Evolutionary conservation across 306 rosid species (phyloP).

Genomic region (Parietaria judaica): DNA sequence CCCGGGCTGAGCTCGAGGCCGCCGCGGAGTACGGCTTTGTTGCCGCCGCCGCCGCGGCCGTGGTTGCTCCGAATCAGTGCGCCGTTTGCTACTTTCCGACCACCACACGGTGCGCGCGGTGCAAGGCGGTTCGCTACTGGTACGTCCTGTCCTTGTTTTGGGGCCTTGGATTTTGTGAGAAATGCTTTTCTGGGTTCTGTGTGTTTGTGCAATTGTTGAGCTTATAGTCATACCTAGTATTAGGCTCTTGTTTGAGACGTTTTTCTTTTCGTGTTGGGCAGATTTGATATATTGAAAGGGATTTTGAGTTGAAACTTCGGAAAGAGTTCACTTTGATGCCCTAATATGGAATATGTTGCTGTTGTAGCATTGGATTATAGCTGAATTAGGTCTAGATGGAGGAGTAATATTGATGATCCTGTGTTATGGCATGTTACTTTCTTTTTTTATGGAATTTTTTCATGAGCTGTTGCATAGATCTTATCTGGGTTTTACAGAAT

Average conservation of each 20-base stretch:
- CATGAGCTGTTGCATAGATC: too few species aligned
- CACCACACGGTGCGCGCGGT: conserved; percentile 64
- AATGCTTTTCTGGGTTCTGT: conserved; percentile 1
- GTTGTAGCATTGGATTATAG: not conserved
- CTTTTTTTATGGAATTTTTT: not conserved
- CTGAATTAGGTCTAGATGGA: not conserved
- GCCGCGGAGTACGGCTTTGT: conserved; percentile 20
- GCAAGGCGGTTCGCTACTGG: conserved; percentile 92
- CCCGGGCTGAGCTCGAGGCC: conserved; percentile 73
- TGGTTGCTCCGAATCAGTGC: conserved; percentile 35
- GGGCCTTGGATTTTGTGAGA: not conserved
- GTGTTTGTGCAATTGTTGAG: not conserved
- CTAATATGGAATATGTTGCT: not conserved
- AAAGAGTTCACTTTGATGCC: not conserved
- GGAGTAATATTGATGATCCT: not conserved
- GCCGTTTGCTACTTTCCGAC: conserved; percentile 71
- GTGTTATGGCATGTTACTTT: not conserved
- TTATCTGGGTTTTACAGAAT: too few species aligned
- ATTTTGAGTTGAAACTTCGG: not conserved
- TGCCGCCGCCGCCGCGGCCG: not conserved
- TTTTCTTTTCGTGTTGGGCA: not conserved
- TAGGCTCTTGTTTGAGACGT: not conserved
- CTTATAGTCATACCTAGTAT: not conserved
- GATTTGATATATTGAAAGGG: not conserved
- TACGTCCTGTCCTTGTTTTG: conserved; percentile 22